Conservation (phyloP, 768 basidiomycete species). For the Boletus barrowsii region DNA sequence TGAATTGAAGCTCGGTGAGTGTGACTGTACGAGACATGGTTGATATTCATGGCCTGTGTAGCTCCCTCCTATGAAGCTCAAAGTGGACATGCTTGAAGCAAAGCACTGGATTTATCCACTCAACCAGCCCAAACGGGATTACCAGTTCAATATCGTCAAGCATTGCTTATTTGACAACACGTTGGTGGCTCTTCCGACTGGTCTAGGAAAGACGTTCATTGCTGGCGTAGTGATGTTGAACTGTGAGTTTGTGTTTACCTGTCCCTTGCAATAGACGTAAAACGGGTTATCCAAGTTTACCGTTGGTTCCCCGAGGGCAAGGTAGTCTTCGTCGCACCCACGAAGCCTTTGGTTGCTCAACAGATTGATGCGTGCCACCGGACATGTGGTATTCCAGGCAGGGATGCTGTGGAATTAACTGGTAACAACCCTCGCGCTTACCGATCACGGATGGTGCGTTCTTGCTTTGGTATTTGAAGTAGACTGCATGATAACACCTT, state of each 20-base stretch:
- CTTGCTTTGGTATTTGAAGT: neutral
- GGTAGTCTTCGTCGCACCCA: constrained; percentile 93
- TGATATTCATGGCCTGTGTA: constrained; percentile 25
- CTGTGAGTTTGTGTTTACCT: constrained; percentile 46
- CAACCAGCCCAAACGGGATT: constrained; percentile 84
- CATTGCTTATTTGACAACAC: constrained; percentile 88
- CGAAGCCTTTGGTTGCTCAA: constrained; percentile 93
- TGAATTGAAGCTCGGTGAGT: constrained; percentile 31
- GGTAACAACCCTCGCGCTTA: constrained; percentile 59
- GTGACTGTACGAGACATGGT: too few relatives aligned
- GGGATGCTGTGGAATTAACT: constrained; percentile 83
- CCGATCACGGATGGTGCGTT: constrained; percentile 59
- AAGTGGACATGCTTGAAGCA: constrained; percentile 71
- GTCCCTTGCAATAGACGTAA: constrained; percentile 1
- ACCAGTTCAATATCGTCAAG: constrained; percentile 91
- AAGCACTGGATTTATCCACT: constrained; percentile 91
- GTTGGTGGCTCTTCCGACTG: constrained; percentile 91
- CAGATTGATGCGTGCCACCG: constrained; percentile 92
- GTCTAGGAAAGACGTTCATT: constrained; percentile 96
- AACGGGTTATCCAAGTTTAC: constrained; percentile 53
- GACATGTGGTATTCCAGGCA: constrained; percentile 88
- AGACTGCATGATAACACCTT: neutral
- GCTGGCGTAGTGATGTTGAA: constrained; percentile 97
- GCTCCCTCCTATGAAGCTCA: constrained; percentile 76
- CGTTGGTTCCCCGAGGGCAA: constrained; percentile 92